A percentile compares a stretch with the other conserved stretches of the same genome.
Evolutionary conservation across 176 grass and related monocot species (phyloP).

Genomic region (Triticum urartu): DNA sequence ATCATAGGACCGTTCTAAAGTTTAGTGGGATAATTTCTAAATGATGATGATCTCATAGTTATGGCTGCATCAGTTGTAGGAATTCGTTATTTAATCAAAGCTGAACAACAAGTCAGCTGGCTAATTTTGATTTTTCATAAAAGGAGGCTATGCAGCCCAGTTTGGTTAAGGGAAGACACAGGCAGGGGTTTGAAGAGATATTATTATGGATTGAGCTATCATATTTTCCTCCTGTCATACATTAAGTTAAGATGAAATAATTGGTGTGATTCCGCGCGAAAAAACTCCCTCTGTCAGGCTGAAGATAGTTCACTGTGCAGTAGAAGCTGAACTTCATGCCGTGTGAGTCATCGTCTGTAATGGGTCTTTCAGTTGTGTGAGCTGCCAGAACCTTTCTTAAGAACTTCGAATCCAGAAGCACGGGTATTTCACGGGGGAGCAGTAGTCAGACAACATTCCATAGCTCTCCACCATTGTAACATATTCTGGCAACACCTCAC

Average conservation of each 20-base stretch:
- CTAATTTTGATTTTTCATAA: neutral
- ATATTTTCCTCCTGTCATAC: neutral
- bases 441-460: neutral
- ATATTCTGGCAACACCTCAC: neutral
- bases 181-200: neutral
- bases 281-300: neutral
- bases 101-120: neutral
- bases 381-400: neutral
- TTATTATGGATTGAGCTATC: neutral
- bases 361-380: neutral
- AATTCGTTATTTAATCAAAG: neutral
- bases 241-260: neutral
- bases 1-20: slow-evolving; percentile 33
- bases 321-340: neutral
- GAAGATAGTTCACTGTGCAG: neutral
- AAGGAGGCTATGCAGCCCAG: neutral
- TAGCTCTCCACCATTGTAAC: neutral
- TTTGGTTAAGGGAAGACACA: neutral
- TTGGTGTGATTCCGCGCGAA: neutral
- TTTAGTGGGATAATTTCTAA: slow-evolving; percentile 38
- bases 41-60: slow-evolving; percentile 20
- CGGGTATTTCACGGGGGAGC: neutral
- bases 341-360: neutral
- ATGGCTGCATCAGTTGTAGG: neutral
- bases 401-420: neutral